Base-by-base conservation (phyloP, 495 filamentous ascomycete genomes). In the Penicillium cosmopolitanum region DNA sequence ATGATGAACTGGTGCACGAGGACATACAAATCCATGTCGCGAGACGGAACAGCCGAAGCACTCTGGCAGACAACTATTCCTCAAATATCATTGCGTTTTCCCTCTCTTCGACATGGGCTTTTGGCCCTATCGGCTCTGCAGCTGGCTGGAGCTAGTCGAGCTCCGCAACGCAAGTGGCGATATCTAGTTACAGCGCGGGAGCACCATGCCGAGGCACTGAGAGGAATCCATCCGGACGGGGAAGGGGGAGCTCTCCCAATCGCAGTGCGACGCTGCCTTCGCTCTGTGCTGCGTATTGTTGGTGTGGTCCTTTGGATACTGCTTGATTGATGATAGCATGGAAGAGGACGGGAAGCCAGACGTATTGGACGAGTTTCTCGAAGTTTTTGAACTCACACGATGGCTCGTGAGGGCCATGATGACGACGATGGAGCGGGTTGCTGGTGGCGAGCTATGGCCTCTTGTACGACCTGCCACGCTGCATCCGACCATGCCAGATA, bases 61-160 rank as follows among this genome's bases (percentile, higher is more conserved):
- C 63, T 83, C n/a, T 84, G 81, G 77, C 75, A 77, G 57, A 68
- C 67, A 10, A 66, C 69, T 31, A 75, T 81, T 21, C 80, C 80
- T 1, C 72, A 72, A 35, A 66, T 80, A 36, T 76, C 80, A 3
- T 72, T 84, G 57, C 64, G 62, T 15, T 72, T 79, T 60, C 72
- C 77, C 6, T 73, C 74, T 44, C 66, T 84, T 15, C 78, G 79
- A 69, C 78, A 82, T 64, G 81, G 77, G 16, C 71, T 84, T 15
- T 64, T 84, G 4, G 81, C 81, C 1, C 66, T 84, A 15, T 77
- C 81, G 0, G 76, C 81, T 15, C 67, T 82, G 2, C 77, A 84
- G 53, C 67, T 84, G 9, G 71, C 74, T 1, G 62, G 57, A 38
- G 60, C 55, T 31, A 65, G 25, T 50, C 47, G 34, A 15, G 50